Base-by-base conservation (phyloP, 2,329 filamentous ascomycete species). In the Claviceps sp. region DNA sequence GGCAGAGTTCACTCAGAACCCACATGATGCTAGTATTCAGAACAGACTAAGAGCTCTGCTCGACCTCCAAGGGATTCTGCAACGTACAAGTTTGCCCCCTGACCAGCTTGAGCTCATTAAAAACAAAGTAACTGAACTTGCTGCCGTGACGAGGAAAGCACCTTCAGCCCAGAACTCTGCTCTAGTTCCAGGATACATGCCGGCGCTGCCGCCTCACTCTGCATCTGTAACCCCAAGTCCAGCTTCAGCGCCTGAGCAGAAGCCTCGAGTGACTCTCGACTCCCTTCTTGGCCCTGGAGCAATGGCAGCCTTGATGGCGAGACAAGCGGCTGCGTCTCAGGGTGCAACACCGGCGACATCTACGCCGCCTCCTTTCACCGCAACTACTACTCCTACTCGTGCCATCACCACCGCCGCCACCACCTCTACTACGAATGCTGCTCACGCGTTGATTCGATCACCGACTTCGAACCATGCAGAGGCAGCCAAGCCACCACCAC, bases 71-170 rank as follows among this genome's bases (percentile, higher is more conserved):
- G 62, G 60, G 54, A 81, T 77, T 59, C 73, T 96, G 63, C 82
- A 86, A 66, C 84, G 77, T 60, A 85, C 88, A 67, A 82, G 84
- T 63, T 75, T 95, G 65, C 84, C 84, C 54, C 81, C 82, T 61
- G 84, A 90, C 63, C 86, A 95, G 71, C 77, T 95, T 65, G 82
- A 86, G 69, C 80, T 86, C 66, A 86, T 95, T 69, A 87, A 85
- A 69, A 83, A 85, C 65, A 88, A 93, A 77, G 83, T 96, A 68
- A 82, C 85, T 67, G 81, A 83, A 67, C 78, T 95, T 67, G 79
- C 67, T 67, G 63, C 81, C 74, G 70, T 78, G 79, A 77, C 76
- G 63, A 73, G 81, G 67, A 76, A 73, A 67, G 74, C 74, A 50
- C 60, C 67, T 57, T 65, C 68, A 62, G 65, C 68, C 62, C 71